Evolutionary conservation across 495 filamentous ascomycete genomes (phyloP).

Genomic region (Daldinia caldariorum): DNA sequence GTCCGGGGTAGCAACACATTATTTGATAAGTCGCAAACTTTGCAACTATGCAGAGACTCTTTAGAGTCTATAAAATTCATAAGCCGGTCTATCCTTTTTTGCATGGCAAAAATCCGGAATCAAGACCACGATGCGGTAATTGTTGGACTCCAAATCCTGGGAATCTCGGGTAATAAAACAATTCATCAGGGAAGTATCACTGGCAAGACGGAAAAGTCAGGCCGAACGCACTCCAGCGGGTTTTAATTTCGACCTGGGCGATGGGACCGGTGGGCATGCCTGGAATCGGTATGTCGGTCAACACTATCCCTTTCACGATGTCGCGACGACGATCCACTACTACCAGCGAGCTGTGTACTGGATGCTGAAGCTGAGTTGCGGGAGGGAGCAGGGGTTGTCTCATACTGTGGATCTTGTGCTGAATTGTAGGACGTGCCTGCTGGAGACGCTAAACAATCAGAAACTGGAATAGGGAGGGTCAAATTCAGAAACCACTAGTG

Average conservation of each 20-base stretch:
- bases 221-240: slow-evolving; percentile 41
- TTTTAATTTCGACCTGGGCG: slow-evolving; percentile 45
- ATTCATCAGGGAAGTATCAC: slow-evolving; percentile 46
- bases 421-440: slow-evolving; percentile 58
- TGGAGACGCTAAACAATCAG: slow-evolving; percentile 64
- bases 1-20: slow-evolving; percentile 45
- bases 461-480: slow-evolving; percentile 45
- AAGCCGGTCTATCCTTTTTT: slow-evolving; percentile 53
- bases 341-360: slow-evolving; percentile 48
- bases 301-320: slow-evolving; percentile 53
- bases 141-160: slow-evolving; percentile 49
- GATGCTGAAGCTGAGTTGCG: slow-evolving; percentile 43
- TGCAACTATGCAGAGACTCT: slow-evolving; percentile 53
- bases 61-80: slow-evolving; percentile 49
- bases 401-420: slow-evolving; percentile 51
- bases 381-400: slow-evolving; percentile 45
- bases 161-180: slow-evolving; percentile 48
- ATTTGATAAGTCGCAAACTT: slow-evolving; percentile 58
- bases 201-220: slow-evolving; percentile 40
- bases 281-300: slow-evolving; percentile 54
- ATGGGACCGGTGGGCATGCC: slow-evolving; percentile 45
- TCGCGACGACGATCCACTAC: slow-evolving; percentile 46
- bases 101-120: slow-evolving; percentile 48
- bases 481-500: slow-evolving; percentile 47
- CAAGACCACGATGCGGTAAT: slow-evolving; percentile 36